Evolutionary conservation across 2,329 filamentous ascomycete species (phyloP), one percentile per base, ranked within the genome.

Genomic region (Parascedosporium putredinis): DNA sequence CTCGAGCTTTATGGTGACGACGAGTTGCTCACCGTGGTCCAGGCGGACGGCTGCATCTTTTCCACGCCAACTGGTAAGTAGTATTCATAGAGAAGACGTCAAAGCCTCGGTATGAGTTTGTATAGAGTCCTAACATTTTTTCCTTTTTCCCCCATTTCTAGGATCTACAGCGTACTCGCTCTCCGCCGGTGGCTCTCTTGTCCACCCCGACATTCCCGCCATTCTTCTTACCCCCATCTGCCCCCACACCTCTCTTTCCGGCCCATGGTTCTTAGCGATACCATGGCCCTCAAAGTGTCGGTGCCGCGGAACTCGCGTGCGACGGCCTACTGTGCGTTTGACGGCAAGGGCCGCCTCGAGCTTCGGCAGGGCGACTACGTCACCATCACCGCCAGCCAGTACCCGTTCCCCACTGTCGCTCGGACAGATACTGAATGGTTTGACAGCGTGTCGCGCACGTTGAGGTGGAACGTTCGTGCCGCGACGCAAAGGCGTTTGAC

Each of bases 221-320:
- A 96, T 98, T 58, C 82, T 97, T 38, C 79, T 98, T 50, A 98
- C 93, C 0, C 93, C 93, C 18, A 97, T 98, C 66, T 98, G 93
- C 67, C 93, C 93, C 7, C 93, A 98, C 63, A 97, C 91, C 76
- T 98, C 14, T 95, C 88, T 12, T 98, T 98, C 79, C 82, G 93
- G 8, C 93, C 93, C 29, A 97, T 98, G 93, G 86, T 98, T 6
- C 80, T 98, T 45, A 95, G 89, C 45, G 93, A 98, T 69, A 93
- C 87, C 50, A 88, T 96, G 75, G 83, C 90, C 14, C 79, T 98
- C 53, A 88, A 90, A 47, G 87, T 98, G 48, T 85, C 86, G 4
- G 83, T 98, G 10, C 93, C 93, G 0, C 76, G 78, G 54, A 82
- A 84, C 60, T 94, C 88, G 34, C 86, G 93, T 44, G 91, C 90